phyloP scores from a whole-genome alignment of 768 basidiomycete genomes.

The Tylopilus vinaceipallidus region DNA sequence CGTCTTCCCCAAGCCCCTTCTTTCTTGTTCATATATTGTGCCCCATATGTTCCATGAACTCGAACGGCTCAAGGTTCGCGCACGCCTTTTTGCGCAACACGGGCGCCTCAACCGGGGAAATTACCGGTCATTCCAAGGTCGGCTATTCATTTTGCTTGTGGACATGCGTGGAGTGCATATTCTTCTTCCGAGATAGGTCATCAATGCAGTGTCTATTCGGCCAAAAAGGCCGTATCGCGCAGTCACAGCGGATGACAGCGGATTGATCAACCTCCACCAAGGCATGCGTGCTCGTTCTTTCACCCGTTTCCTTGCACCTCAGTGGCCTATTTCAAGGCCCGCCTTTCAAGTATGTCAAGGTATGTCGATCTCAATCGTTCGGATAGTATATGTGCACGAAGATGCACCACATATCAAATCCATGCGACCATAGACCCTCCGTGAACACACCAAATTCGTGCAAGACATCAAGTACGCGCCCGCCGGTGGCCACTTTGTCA shows the following conservation, averaged over 20 bases:
- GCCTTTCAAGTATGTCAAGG: constrained; percentile 91
- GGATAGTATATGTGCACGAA: neutral
- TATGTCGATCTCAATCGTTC: constrained; percentile 16
- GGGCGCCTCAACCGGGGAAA: constrained; percentile 84
- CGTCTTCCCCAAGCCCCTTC: neutral
- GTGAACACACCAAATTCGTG: constrained; percentile 88
- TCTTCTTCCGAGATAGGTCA: constrained; percentile 42
- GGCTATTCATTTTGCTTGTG: neutral
- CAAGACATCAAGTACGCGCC: constrained; percentile 85
- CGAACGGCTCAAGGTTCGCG: constrained; percentile 55
- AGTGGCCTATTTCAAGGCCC: constrained; percentile 43
- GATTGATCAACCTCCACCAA: constrained; percentile 77
- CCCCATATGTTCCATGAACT: neutral
- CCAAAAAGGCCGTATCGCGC: constrained; percentile 90
- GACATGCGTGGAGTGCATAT: neutral
- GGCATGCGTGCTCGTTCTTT: constrained; percentile 39
- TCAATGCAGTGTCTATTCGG: constrained; percentile 88
- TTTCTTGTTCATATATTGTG: neutral
- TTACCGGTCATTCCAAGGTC: constrained; percentile 88
- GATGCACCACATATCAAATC: neutral
- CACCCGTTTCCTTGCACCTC: neutral
- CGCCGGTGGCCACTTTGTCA: constrained; percentile 80
- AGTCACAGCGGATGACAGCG: constrained; percentile 84
- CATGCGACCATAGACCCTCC: constrained; percentile 57
- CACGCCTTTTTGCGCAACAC: constrained; percentile 82